Percentiles rank a stretch among this genome's conserved stretches.
These are phyloP conservation scores for Penicillium bovifimosum DNA, from an alignment of 495 filamentous ascomycete genomes.

Conservation along the genomic window DNA sequence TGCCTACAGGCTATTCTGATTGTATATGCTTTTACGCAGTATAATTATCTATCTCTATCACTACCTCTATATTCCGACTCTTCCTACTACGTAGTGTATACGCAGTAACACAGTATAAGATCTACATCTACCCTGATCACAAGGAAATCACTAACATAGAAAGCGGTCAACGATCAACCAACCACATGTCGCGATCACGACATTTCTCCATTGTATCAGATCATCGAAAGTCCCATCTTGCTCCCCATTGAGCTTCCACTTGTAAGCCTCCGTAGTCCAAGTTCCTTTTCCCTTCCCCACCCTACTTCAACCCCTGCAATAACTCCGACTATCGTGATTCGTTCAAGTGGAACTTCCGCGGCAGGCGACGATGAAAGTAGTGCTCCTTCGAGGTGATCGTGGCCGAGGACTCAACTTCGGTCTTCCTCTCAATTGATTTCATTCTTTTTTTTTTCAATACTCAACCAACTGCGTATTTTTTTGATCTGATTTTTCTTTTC, in stretches of 20 bases:
- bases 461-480: conserved; percentile 6
- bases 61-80: no score
- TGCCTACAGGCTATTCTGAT: no score
- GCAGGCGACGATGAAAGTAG: conserved; percentile 1
- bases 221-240: conserved; percentile 36
- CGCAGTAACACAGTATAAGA: no score
- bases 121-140: background rate
- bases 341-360: conserved; percentile 3
- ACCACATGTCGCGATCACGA: conserved; percentile 41
- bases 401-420: conserved; percentile 6
- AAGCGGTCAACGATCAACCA: conserved; percentile 29
- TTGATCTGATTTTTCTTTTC: conserved; percentile 7
- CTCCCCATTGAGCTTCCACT: conserved; percentile 1
- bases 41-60: no score
- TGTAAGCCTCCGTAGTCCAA: background rate
- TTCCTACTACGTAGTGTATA: no score
- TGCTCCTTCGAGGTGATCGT: background rate
- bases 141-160: background rate
- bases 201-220: conserved; percentile 49
- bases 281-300: background rate
- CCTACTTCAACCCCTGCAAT: conserved; percentile 6
- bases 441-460: conserved; percentile 5
- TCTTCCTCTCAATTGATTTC: background rate
- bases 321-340: conserved; percentile 7
- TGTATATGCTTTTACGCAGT: no score